Conservation (phyloP, 495 filamentous ascomycete species). For the Friedmanniomyces simplex region DNA sequence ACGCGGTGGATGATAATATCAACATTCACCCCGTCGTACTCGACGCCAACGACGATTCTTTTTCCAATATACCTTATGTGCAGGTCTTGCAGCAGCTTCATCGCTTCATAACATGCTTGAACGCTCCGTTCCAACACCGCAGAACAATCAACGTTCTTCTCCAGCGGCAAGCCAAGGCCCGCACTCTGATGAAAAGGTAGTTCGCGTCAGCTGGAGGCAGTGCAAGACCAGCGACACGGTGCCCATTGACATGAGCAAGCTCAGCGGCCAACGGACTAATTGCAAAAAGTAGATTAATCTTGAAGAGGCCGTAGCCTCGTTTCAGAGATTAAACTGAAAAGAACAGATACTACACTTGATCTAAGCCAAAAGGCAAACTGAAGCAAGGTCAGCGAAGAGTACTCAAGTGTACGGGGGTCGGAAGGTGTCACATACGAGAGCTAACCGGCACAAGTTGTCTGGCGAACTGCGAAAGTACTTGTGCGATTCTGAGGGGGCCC, state of each 20-base stretch:
- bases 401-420: background rate
- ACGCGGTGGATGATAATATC: no score
- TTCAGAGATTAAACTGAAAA: constrained; percentile 12
- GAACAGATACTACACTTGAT: constrained; percentile 27
- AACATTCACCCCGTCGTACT: no score
- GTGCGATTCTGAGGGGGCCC: no score
- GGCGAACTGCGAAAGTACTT: no score
- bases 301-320: constrained; percentile 15
- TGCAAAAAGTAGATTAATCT: constrained; percentile 37
- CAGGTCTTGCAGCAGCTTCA: background rate
- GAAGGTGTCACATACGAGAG: background rate
- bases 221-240: constrained; percentile 85
- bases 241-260: constrained; percentile 65
- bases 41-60: no score
- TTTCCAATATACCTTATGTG: no score
- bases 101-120: background rate
- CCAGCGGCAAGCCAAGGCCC: constrained; percentile 6
- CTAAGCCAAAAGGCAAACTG: constrained; percentile 24
- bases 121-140: background rate
- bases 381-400: background rate
- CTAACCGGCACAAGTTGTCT: no score
- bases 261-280: constrained; percentile 52
- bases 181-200: constrained; percentile 36
- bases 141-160: constrained; percentile 6
- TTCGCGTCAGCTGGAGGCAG: constrained; percentile 79